Base-by-base conservation (phyloP, 495 filamentous ascomycete species). In the Aspergillus campestris region DNA sequence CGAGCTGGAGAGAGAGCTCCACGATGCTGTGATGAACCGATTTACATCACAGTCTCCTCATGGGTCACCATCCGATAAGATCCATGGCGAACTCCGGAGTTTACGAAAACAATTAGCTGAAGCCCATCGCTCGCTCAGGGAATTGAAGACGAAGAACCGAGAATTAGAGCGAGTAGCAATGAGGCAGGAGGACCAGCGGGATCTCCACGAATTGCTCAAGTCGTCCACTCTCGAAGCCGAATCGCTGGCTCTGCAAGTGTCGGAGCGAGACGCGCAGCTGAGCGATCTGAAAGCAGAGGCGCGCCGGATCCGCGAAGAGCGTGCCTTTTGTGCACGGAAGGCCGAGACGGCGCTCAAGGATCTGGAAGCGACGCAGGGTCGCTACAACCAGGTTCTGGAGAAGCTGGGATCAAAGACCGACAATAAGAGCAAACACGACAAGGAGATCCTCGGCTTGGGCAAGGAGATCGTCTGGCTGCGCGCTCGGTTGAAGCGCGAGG, bases 401-500 rank as follows among this genome's bases (percentile, higher is more conserved):
- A 73, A 71, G 38, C 39, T 60, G 3, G 50, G 60, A 13, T 36
- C 50, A 14, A 74, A 68, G 48, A 55, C 65, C n/a, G 72, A 69
- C 8, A 64, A 57, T 38, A 73, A 71, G 51, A 71, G 72, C 44
- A 69, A 75, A 40, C 90, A 95, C 52, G 75, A 76, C 48, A 83
- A 82, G 53, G 94, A 97, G 66, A 73, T 95, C 29, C 76, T 80
- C 38, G 89, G 89, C 8, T 71, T 98, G 58, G 79, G 77, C 48
- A 84, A 90, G 65, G 89, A 95, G 62, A 91, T 96, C 53, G 73
- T 89, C 50, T 98, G 86, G 82, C 78, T 97, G 47, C 75, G 82
- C 47, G 88, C 86, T 5, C 77, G 81, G 40, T 81, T 83, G 60
- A 73, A 78, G 58, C 76, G 92, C 15, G 91, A 95, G 66, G 79